Base-by-base conservation (phyloP, 306 rosid genomes). In the Cucurbita argyrosperma region DNA sequence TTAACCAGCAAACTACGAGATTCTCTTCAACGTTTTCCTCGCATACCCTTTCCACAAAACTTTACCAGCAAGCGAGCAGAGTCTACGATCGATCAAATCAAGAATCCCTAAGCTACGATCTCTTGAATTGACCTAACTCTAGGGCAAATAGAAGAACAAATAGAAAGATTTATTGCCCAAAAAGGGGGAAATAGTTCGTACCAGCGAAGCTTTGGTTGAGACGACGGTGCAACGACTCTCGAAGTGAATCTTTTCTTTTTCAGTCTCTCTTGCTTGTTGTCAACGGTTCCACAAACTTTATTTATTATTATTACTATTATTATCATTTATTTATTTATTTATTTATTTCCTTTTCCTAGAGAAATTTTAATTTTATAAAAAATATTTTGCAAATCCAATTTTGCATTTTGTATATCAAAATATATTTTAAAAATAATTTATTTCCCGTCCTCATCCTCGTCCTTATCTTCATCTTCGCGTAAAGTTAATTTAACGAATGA, bases 141-240 rank as follows among this genome's bases (percentile, higher is more conserved):
- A 70, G 74, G 59, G 59, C 10, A 49, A 70, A 70, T 7, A 35
- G 43, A 47, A 45, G 19, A 68, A 68, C 8, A 1, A 68, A 68
- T 12, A 47, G 40, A 19, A 10, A 30, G 45, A 45, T 11, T 0
- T 1, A 10, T 13, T 14, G 38, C 23, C 7, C 0, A 50, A 37
- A 7, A 10, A 37, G 35, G 59, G 74, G 74, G 50, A 45, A 70
- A 13, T 4, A 3, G 23, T 38, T n/a, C 49, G 46, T 70, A 70
- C 59, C 46, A 30, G 7, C 8, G 59, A 16, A 70, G 55, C 15
- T 69, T 67, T 49, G 45, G 73, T 46, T 13, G 73, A 67, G 56
- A 68, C 42, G 73, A 68, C 74, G 74, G 39, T 70, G 55, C 58
- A 50, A 70, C 43, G 46, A 50, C 74, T 70, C 63, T 30, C 51